Base-by-base conservation (phyloP, 164 flowering plant species). In the Malania oleifera region DNA sequence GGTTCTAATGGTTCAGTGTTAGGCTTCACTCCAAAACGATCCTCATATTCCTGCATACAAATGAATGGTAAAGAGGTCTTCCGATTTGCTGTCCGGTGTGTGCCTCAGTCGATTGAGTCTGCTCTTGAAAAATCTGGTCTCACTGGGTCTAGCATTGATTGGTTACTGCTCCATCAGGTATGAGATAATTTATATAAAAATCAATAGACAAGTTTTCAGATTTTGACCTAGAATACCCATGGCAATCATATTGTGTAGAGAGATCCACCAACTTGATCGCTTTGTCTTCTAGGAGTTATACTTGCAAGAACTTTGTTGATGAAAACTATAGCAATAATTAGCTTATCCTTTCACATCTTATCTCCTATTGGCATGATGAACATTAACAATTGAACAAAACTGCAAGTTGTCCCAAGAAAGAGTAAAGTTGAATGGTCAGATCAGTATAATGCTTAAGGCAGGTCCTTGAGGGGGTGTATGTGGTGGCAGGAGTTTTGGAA, bases 111-210 rank as follows among this genome's bases (percentile, higher is more conserved):
- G 23, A 81, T 93, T 52, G 96, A 88, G 65, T 46, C 73, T 58
- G 74, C 96, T 35, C 81, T 91, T 26, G 70, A 56, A 59, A 84
- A 83, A 58, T 89, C 92, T 37, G 95, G 95, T 54, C 79, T 90
- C 12, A 52, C 70, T 23, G 52, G 65, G 5, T 77, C 97, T 11
- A 62, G 60, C 65, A 75, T 93, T 52, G 96, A 90, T 63, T 90
- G 99, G 97, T 67, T 93, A 49, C 80, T 93, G 69, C 96, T 93
- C 24, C 99, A 93, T 73, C 99, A 93, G 97, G 99, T 93, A 87
- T 61, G 58, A 10, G 22, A 6, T 17, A 43, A 17, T 19, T 17
- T 5, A 18, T 52, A 3, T 2, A 17, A 31, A 5, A 2, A 9
- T 6, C 24, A 56, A 56, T 25, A 31, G 4, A 31, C 6, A 31